These are phyloP conservation scores for Aspergillus unguis DNA, from an alignment of 2,329 filamentous ascomycete species.

Conservation along the genomic window DNA sequence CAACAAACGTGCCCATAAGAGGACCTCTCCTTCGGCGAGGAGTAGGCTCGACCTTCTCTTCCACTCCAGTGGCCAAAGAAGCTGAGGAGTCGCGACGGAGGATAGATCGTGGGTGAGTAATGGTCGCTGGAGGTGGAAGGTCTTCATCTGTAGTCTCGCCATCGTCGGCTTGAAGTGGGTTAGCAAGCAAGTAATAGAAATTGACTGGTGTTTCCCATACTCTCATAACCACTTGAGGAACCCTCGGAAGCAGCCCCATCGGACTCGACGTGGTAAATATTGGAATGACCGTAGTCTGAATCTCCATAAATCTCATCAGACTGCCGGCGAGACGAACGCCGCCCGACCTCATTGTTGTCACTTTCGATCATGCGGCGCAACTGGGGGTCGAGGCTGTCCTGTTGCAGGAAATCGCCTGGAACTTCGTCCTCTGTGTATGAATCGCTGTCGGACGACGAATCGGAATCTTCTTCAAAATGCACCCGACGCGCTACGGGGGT, in stretches of 20 bases:
- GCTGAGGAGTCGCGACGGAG: constrained; percentile 49
- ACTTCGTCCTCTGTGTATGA: constrained; percentile 59
- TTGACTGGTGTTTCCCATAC: constrained; percentile 43
- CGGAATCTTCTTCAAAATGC: constrained; percentile 64
- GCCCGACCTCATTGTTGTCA: constrained; percentile 48
- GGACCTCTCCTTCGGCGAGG: constrained; percentile 45
- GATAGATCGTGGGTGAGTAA: constrained; percentile 48
- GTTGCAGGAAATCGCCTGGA: constrained; percentile 74
- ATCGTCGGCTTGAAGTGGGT: constrained; percentile 52
- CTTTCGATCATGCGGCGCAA: constrained; percentile 72
- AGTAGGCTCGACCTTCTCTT: constrained; percentile 33
- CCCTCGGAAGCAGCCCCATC: constrained; percentile 38
- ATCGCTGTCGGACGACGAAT: constrained; percentile 60
- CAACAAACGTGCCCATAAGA: constrained; percentile 47
- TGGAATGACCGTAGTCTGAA: constrained; percentile 39
- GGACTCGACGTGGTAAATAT: constrained; percentile 46
- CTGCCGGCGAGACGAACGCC: constrained; percentile 28
- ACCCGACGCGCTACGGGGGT: constrained; percentile 60
- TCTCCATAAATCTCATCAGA: constrained; percentile 40
- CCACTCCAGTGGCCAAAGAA: constrained; percentile 43
- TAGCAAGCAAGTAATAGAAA: constrained; percentile 37
- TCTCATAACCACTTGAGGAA: constrained; percentile 56
- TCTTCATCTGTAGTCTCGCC: constrained; percentile 61
- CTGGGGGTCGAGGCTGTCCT: constrained; percentile 67
- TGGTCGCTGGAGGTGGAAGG: constrained; percentile 47